Evolutionary conservation across 2,329 filamentous ascomycete genomes (phyloP).

Genomic region (Fusarium sp.): DNA sequence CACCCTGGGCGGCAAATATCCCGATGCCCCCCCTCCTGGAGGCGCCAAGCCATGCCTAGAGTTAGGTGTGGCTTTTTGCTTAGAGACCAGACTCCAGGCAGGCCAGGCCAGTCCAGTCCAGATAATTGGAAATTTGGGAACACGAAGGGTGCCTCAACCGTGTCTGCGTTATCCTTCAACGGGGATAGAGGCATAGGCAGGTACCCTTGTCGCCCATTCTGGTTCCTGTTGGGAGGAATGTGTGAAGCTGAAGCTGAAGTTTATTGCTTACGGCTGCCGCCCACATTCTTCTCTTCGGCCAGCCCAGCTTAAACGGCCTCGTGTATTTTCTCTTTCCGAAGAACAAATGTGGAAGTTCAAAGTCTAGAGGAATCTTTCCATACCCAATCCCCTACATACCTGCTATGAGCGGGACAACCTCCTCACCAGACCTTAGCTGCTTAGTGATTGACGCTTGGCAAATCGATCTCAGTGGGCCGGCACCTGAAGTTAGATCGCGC

Average conservation of each 20-base stretch:
- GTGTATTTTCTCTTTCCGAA: slow-evolving; percentile 1
- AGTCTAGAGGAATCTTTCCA: neutral
- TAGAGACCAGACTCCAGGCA: slow-evolving; percentile 14
- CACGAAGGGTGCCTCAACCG: slow-evolving; percentile 4
- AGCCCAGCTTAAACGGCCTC: slow-evolving; percentile 20
- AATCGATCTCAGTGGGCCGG: neutral
- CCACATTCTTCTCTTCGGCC: slow-evolving; percentile 11
- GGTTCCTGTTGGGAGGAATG: slow-evolving; percentile 31
- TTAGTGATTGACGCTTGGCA: neutral
- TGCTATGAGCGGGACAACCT: too few relatives aligned
- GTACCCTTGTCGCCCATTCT: too few relatives aligned
- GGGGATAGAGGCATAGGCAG: neutral
- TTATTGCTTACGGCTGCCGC: slow-evolving; percentile 12
- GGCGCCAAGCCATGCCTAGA: slow-evolving; percentile 18
- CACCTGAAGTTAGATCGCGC: too few relatives aligned
- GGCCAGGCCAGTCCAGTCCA: slow-evolving; percentile 21
- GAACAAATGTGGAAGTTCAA: neutral
- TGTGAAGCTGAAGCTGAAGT: slow-evolving; percentile 27
- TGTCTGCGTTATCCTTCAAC: slow-evolving; percentile 4
- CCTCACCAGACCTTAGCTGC: too few relatives aligned
- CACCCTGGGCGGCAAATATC: too few relatives aligned
- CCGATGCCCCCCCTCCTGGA: neutral
- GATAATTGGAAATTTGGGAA: slow-evolving; percentile 6
- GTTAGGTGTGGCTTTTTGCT: slow-evolving; percentile 28
- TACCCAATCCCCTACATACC: neutral